phyloP scores from a whole-genome alignment of 257 asterid genomes.

The Solanum microdontum region DNA sequence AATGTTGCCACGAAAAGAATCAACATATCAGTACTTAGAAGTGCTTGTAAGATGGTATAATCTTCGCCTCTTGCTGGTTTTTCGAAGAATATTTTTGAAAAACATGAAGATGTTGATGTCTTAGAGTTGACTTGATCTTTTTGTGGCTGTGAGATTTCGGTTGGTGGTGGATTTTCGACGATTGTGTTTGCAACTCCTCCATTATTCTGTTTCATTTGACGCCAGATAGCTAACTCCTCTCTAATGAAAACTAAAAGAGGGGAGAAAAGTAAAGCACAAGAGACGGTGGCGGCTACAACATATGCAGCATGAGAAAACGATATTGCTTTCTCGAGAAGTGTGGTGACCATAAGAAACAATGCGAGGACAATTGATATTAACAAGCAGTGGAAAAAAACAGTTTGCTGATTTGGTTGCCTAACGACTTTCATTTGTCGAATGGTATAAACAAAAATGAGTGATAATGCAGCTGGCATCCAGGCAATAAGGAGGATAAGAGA shows the following conservation, averaged over 20 bases:
- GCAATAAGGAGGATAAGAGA: conserved; percentile 24
- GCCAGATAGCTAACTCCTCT: conserved; percentile 21
- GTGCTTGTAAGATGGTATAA: conserved; percentile 25
- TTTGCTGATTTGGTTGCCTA: conserved; percentile 24
- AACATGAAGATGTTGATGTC: background rate
- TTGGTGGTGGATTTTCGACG: background rate
- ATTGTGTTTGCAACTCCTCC: background rate
- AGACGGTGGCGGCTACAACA: conserved; percentile 11
- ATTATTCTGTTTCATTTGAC: background rate
- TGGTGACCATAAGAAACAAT: conserved; percentile 11
- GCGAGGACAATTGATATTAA: conserved; percentile 11
- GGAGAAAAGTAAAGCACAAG: conserved; percentile 18
- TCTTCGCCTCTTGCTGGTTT: conserved; percentile 28
- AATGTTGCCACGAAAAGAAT: conserved; percentile 19
- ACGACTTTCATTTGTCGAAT: conserved; percentile 14
- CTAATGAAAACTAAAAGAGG: conserved; percentile 16
- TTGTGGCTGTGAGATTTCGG: background rate
- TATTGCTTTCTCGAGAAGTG: conserved; percentile 17
- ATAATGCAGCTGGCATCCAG: conserved; percentile 31
- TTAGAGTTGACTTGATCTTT: background rate
- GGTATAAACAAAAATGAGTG: conserved; percentile 13
- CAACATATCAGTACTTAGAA: conserved; percentile 20
- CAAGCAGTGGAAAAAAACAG: conserved; percentile 14
- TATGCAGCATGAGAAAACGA: conserved; percentile 14
- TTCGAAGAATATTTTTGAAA: background rate